These are phyloP conservation scores for Nemania abortiva DNA, from an alignment of 2,329 filamentous ascomycete species.

Conservation along the genomic window DNA sequence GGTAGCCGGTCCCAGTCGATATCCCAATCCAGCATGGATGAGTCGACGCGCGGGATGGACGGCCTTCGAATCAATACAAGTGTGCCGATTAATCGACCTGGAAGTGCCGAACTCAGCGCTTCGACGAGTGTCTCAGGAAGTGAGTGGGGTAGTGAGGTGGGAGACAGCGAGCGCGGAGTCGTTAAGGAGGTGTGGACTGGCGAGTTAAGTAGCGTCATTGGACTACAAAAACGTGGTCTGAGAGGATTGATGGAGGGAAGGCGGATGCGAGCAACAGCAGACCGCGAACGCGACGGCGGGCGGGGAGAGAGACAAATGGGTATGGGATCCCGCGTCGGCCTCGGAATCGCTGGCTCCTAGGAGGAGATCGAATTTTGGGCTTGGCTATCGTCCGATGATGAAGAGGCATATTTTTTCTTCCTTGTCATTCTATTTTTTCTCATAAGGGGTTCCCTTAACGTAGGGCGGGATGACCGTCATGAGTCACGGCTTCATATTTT, in stretches of 20 bases:
- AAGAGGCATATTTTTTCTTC: constrained; percentile 17
- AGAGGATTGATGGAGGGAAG: constrained; percentile 95
- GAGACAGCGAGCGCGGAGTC: constrained; percentile 55
- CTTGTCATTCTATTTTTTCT: constrained; percentile 11
- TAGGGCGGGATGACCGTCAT: constrained; percentile 24
- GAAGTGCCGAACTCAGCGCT: constrained; percentile 64
- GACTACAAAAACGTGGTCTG: constrained; percentile 91
- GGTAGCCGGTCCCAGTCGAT: constrained; percentile 49
- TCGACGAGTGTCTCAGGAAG: constrained; percentile 64
- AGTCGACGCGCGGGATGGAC: constrained; percentile 50
- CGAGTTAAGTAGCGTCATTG: constrained; percentile 89
- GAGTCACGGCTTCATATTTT: constrained; percentile 33
- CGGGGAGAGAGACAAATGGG: constrained; percentile 43
- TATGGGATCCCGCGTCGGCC: constrained; percentile 56
- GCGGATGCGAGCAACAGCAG: constrained; percentile 67
- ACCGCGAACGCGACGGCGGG: constrained; percentile 50
- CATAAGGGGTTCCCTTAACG: neutral
- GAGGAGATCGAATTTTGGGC: constrained; percentile 37
- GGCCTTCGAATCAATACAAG: constrained; percentile 66
- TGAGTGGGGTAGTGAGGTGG: constrained; percentile 58
- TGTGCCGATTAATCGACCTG: constrained; percentile 60
- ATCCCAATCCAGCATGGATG: constrained; percentile 47
- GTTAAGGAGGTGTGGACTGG: constrained; percentile 81
- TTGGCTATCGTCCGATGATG: constrained; percentile 26
- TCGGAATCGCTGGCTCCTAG: constrained; percentile 66